Evolutionary conservation across 163 green algal species (phyloP).

Genomic region (Scenedesmus sp.): DNA sequence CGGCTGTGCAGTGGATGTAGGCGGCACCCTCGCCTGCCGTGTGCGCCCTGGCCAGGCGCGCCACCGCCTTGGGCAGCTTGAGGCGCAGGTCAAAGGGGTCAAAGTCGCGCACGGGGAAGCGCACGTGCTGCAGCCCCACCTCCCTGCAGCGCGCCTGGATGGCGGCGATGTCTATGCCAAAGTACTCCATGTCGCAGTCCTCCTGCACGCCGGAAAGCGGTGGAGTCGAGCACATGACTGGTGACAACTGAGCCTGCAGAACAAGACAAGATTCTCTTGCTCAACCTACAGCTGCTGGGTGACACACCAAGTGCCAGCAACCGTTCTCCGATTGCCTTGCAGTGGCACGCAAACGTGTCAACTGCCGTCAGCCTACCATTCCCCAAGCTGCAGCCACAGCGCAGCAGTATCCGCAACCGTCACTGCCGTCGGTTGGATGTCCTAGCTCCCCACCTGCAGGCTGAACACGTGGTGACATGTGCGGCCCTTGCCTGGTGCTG

Average conservation of each 20-base stretch:
- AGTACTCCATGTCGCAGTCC: slow-evolving; percentile 94
- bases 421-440: no score
- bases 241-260: not conserved
- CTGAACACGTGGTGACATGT: no score
- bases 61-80: slow-evolving; percentile 78
- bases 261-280: no score
- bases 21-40: slow-evolving; percentile 67
- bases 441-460: no score
- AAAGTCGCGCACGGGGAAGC: slow-evolving; percentile 90
- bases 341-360: no score
- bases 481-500: not conserved
- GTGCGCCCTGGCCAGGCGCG: slow-evolving; percentile 68
- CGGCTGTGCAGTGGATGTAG: slow-evolving; percentile 97
- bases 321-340: no score
- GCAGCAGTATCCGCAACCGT: no score
- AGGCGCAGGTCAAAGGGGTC: slow-evolving; percentile 89
- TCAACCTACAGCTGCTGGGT: no score
- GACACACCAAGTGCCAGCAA: no score
- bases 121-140: slow-evolving; percentile 83
- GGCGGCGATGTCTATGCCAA: slow-evolving; percentile 85
- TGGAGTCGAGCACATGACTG: not conserved
- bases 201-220: slow-evolving; percentile 67
- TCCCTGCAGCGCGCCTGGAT: slow-evolving; percentile 79
- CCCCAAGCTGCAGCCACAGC: no score
- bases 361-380: no score